Percentiles rank a stretch among this genome's conserved stretches.
These are phyloP conservation scores for Mortierella polycephala DNA, from an alignment of 371 early-diverging fungal genomes.

Conservation along the genomic window DNA sequence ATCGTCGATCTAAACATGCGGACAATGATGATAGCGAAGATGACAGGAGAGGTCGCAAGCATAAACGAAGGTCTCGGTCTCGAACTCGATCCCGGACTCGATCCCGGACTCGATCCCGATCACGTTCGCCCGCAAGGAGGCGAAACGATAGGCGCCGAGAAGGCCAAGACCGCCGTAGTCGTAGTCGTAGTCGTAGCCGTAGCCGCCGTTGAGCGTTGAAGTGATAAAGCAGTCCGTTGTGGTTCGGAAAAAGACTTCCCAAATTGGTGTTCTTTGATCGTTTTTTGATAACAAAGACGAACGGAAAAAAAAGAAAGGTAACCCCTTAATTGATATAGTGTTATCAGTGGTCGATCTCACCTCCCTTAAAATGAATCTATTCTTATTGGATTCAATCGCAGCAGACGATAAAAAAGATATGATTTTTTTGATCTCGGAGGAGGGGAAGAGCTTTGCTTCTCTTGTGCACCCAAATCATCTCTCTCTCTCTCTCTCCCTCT, in stretches of 20 bases:
- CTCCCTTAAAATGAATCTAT: no score
- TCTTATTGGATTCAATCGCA: no score
- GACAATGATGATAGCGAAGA: slow-evolving; percentile 16
- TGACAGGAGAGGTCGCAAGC: slow-evolving; percentile 11
- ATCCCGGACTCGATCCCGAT: slow-evolving; percentile 13
- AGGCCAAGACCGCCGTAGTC: slow-evolving; percentile 1
- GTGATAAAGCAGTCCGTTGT: neutral
- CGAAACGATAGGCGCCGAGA: slow-evolving; percentile 3
- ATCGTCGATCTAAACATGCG: slow-evolving; percentile 11
- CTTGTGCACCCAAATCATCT: neutral
- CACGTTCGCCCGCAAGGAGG: slow-evolving; percentile 5
- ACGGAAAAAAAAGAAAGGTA: no score
- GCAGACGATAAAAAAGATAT: neutral
- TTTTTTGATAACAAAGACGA: no score
- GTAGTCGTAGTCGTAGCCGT: neutral
- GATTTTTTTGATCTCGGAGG: neutral
- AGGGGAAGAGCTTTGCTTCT: no score
- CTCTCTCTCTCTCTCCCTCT: neutral
- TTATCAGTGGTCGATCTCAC: no score
- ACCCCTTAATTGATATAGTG: no score
- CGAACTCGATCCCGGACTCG: slow-evolving; percentile 20
- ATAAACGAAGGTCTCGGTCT: slow-evolving; percentile 3
- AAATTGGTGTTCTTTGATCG: no score
- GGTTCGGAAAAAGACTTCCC: no score
- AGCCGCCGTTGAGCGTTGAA: neutral